Evolutionary conservation across 305 asterid species (phyloP).

Genomic region (Fraxinus dipetala): DNA sequence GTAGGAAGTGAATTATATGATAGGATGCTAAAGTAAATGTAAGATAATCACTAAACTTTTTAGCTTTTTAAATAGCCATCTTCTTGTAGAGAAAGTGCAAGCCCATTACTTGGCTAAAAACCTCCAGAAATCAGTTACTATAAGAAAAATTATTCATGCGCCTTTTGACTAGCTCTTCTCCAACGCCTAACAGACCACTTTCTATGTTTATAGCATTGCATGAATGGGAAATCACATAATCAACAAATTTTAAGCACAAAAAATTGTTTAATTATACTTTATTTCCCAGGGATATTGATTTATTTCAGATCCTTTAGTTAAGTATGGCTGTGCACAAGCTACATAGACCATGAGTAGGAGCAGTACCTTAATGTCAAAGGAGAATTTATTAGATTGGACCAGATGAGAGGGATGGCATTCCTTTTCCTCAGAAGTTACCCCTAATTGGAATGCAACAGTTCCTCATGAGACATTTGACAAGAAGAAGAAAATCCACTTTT

Average conservation of each 20-base stretch:
- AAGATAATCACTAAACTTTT: neutral
- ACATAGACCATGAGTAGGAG: conserved; percentile 12
- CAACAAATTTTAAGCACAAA: neutral
- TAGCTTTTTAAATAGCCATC: neutral
- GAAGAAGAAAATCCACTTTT: neutral
- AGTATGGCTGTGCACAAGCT: neutral
- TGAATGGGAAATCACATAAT: neutral
- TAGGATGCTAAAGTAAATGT: neutral
- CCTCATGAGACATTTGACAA: conserved; percentile 14
- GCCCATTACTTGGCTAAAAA: neutral
- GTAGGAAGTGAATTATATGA: neutral
- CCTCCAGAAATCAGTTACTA: neutral
- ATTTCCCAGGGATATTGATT: neutral
- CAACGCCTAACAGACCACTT: neutral
- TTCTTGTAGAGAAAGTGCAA: neutral
- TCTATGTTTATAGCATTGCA: neutral
- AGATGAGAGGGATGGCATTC: conserved; percentile 27
- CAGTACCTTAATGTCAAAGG: conserved; percentile 42
- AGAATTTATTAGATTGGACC: conserved; percentile 30
- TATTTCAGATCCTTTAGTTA: neutral
- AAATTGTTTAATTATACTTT: neutral
- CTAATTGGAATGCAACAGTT: conserved; percentile 29
- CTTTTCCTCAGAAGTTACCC: conserved; percentile 32
- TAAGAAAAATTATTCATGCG: neutral
- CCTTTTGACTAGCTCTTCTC: neutral